Evolutionary conservation across 2,329 filamentous ascomycete species (phyloP), one percentile per base, ranked within the genome.

Genomic region (Hortaea werneckii): DNA sequence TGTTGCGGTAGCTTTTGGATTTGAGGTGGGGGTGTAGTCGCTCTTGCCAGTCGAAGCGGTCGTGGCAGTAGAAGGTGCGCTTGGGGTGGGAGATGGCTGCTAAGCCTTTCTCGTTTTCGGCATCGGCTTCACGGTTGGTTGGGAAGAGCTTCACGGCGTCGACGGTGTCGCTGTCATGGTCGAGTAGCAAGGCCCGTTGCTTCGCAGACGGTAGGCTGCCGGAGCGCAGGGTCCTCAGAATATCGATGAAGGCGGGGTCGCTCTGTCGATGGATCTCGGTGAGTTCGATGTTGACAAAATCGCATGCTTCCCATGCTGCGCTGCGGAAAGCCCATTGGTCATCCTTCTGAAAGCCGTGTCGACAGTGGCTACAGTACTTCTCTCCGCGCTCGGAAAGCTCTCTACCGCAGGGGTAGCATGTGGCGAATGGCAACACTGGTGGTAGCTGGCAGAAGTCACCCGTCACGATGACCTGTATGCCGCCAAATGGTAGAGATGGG

Each of bases 241-340:
- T 72, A 2, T 60, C 58, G 44, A 79, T 72, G 53, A 82, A 81
- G 0, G 50, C 52, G 29, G 57, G 43, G 47, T 82, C 77, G 2
- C 55, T 68, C 49, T 83, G 79, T 3, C 79, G 71, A 53, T 79
- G 76, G 2, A 82, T 75, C 4, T 70, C 63, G 1, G 62, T 70
- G 0, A 82, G 65, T 8, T 77, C 66, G 1, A 80, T 63, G 45
- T 76, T 67, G 1, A 56, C 57, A 52, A 82, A 80, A 2, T 71
- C 51, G 48, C 75, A 76, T 37, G 72, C 63, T 8, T 62, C 46
- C 79, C 79, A 83, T 0, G 71, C 72, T 2, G 61, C 46, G 51
- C 74, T 78, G 11, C 67, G 64, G 52, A 83, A 82, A 0, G 78
- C 79, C 75, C 77, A 82, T 52, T 77, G 78, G 5, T 80, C 71